Conservation (phyloP, 2,329 filamentous ascomycete genomes). For the Seiridium unicorne region DNA sequence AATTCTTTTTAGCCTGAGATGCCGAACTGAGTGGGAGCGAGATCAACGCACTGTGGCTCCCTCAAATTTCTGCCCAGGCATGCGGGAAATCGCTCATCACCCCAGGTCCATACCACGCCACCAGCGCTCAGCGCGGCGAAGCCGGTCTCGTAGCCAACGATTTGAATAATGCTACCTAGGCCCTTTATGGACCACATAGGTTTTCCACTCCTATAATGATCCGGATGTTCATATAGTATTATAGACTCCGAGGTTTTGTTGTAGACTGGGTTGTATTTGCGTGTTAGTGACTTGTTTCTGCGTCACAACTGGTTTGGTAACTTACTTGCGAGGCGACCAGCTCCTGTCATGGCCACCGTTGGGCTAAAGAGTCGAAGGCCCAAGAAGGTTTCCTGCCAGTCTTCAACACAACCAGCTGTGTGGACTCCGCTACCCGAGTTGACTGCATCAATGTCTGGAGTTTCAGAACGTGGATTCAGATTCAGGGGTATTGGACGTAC, state of each 20-base stretch:
- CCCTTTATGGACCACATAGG: constrained; percentile 16
- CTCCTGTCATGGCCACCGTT: background rate
- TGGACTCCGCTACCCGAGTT: background rate
- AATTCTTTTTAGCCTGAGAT: no score
- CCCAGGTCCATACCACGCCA: constrained; percentile 50
- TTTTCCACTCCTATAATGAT: background rate
- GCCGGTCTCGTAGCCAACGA: constrained; percentile 47
- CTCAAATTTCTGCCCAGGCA: constrained; percentile 52
- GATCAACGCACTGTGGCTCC: constrained; percentile 26
- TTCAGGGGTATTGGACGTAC: background rate
- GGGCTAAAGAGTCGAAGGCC: constrained; percentile 19
- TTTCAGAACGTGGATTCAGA: no score
- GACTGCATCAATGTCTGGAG: background rate
- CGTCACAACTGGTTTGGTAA: background rate
- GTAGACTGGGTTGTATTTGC: constrained; percentile 13
- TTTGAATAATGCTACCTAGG: constrained; percentile 32
- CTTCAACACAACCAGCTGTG: constrained; percentile 14
- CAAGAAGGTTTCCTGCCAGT: constrained; percentile 46
- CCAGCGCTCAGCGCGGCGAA: constrained; percentile 44
- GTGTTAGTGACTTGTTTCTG: background rate
- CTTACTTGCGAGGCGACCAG: background rate
- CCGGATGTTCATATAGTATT: constrained; percentile 23
- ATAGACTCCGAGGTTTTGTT: constrained; percentile 16
- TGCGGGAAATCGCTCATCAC: constrained; percentile 56
- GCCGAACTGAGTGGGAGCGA: constrained; percentile 8